phyloP scores from a whole-genome alignment of 2,329 filamentous ascomycete species.

The Microcyclosporella mali region DNA sequence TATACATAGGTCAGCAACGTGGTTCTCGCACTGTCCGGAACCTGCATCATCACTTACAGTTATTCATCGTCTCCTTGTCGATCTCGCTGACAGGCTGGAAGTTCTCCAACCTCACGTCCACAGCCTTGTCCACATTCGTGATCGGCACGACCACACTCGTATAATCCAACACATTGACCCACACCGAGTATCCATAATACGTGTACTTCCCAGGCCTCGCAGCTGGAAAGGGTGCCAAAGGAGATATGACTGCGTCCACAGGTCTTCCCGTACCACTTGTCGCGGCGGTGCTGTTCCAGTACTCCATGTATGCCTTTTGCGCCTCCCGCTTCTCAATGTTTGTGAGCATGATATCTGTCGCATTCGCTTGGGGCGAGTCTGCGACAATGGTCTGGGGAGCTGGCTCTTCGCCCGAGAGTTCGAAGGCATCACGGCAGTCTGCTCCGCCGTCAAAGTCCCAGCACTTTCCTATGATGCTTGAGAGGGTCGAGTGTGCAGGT shows the following conservation, averaged over 20 bases:
- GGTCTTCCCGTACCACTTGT: slow-evolving; percentile 42
- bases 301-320: slow-evolving; percentile 56
- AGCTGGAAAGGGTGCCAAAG: slow-evolving; percentile 47
- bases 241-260: slow-evolving; percentile 52
- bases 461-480: slow-evolving; percentile 31
- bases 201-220: slow-evolving; percentile 44
- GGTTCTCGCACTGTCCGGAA: not conserved
- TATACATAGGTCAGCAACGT: slow-evolving; percentile 15
- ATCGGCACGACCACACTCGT: slow-evolving; percentile 51
- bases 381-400: slow-evolving; percentile 41
- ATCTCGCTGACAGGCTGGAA: slow-evolving; percentile 34
- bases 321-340: slow-evolving; percentile 52
- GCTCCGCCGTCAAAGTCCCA: slow-evolving; percentile 47
- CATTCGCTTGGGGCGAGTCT: slow-evolving; percentile 34
- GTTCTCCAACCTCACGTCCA: slow-evolving; percentile 40
- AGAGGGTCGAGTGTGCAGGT: slow-evolving; percentile 37
- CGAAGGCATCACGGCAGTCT: slow-evolving; percentile 47
- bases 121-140: slow-evolving; percentile 45
- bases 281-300: slow-evolving; percentile 53
- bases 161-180: slow-evolving; percentile 54
- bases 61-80: slow-evolving; percentile 37
- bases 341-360: slow-evolving; percentile 39
- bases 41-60: slow-evolving; percentile 33
- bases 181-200: slow-evolving; percentile 41
- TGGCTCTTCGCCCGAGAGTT: slow-evolving; percentile 50